A percentile compares a stretch with the other conserved stretches of the same genome.
Conservation (phyloP, 78 protist species). For the Emiliania huxleyi region DNA sequence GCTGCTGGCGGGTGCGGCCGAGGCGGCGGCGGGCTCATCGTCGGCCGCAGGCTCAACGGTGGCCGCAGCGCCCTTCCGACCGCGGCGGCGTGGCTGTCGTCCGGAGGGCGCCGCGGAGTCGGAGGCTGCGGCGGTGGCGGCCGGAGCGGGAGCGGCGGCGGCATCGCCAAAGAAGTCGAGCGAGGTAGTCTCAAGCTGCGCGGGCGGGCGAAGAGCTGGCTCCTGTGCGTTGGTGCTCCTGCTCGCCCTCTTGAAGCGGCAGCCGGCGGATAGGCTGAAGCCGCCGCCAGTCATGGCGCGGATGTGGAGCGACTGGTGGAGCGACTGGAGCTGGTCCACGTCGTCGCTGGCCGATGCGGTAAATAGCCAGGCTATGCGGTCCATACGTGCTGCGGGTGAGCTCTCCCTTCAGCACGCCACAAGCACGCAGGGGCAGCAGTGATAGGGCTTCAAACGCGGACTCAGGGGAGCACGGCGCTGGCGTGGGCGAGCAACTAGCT, state of each 20-base stretch:
- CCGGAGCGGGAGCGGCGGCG: neutral
- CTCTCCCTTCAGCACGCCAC: no score
- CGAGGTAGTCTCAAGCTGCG: neutral
- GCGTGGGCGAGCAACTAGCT: no score
- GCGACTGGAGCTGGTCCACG: no score
- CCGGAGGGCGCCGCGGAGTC: no score
- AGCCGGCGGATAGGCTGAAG: neutral
- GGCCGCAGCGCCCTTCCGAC: neutral
- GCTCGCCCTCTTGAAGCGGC: neutral
- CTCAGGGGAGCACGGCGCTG: no score
- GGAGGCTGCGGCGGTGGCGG: neutral
- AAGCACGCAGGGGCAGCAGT: no score
- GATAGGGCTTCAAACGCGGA: no score
- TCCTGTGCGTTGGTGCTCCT: neutral
- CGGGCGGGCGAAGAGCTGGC: neutral
- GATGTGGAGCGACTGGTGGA: neutral
- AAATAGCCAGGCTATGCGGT: no score
- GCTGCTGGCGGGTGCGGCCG: neutral
- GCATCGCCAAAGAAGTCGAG: neutral
- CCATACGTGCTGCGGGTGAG: no score
- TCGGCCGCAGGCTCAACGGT: neutral
- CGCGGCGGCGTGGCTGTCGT: neutral
- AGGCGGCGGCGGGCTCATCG: neutral
- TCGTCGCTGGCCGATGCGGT: no score
- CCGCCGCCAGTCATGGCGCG: neutral